Evolutionary conservation across 768 basidiomycete species (phyloP), one percentile per base, ranked within the genome.

Genomic region (Serendipita vermifera): DNA sequence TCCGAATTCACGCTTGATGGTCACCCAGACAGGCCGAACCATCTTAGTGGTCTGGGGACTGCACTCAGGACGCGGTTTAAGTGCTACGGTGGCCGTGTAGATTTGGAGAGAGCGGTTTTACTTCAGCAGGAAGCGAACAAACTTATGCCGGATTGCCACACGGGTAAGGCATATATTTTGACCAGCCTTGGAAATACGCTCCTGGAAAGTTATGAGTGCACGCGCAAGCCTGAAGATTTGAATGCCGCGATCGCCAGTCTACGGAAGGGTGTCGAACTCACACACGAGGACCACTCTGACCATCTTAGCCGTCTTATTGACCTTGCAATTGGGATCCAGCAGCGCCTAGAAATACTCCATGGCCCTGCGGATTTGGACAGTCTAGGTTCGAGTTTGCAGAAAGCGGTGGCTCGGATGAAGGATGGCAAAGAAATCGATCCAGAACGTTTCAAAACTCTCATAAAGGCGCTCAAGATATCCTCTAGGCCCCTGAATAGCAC

Each of bases 21-120:
- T 38, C 56, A 61, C 38, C 54, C 59, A 14, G 54, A 60, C 59
- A 60, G 43, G 39, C 54, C 59, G 11, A 38, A 9, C 3, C 55
- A 33, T 33, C 51, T 60, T 1, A 59, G 40, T 33, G 43, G 55
- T 35, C 33, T 59, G 11, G 54, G 59, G 13, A 54, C 22, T 14
- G 13, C 53, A 22, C 24, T 38, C 9, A 20, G 24, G 33, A 17
- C 24, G 17, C 59, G 59, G 9, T 60, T 60, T 55, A 54, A 60
- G 26, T 54, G 40, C 29, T 33, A 35, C 1, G 58, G 58, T 22
- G 24, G 59, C 26, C 38, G 46, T 31, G 38, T 17, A n/a, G 55
- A 57, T 27, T 38, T 60, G 17, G 27, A 43, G 11, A 38, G 17
- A 11, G 39, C 6, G 27, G 2, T 46, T 6, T 26, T 1, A 7